Base-by-base conservation (phyloP, 1,284 basidiomycete genomes). In the Pseudozyma sp. region DNA sequence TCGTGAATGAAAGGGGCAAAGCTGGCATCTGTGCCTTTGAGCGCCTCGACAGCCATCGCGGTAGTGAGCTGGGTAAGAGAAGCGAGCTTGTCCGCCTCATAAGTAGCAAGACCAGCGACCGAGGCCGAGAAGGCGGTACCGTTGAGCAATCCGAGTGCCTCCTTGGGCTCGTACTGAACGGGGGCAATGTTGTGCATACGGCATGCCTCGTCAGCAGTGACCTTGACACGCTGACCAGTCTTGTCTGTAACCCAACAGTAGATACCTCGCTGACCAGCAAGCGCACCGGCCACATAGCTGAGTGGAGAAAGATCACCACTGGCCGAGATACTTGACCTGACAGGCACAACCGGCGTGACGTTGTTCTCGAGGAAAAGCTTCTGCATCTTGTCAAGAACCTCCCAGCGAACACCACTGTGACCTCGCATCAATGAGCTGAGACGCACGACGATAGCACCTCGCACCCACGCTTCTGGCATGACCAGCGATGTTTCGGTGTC, bases 331-430 rank as follows among this genome's bases (percentile, higher is more conserved):
- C 89, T 92, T 36, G 92, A 92, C 10, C 93, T 89, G 6, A 94
- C 87, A n/a, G 93, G 93, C 2, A 95, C 92, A 35, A 94, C 86
- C 0, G 93, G 93, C 0, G 90, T 92, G 77, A 95, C 89, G 76
- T 92, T 90, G 70, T 90, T 89, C 50, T 87, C 86, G 53, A 95
- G 88, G 57, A 94, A 88, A 11, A 74, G 62, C 39, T 89, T 88
- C 63, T 89, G 89, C 90, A 95, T 92, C 79, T 90, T 90, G 83
- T 93, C 88, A 61, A 95, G 89, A 42, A 95, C 89, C 72, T 91
- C 90, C 88, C 91, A 91, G 21, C 93, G 89, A 10, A 95, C 91
- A 50, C 92, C 93, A 39, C 92, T 93, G 86, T 95, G 93, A 0
- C 92, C 93, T n/a, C 83, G 80, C 70, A 80, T 78, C 47, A 80